These are phyloP conservation scores for Chamaenerion angustifolium DNA, from an alignment of 345 rosid species.

Conservation along the genomic window DNA sequence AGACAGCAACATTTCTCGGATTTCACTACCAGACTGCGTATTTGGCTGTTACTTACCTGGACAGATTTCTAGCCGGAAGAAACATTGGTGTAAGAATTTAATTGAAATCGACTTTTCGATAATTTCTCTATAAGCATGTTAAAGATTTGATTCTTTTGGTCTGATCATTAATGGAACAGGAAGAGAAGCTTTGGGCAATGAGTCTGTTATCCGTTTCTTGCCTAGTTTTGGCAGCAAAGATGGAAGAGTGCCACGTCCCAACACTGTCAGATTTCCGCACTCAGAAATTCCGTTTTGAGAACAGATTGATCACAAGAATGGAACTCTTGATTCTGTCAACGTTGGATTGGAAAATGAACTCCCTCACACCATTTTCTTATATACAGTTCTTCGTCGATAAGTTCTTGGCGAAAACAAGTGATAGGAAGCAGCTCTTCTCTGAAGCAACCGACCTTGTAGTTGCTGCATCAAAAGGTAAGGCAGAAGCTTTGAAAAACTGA, in stretches of 20 bases:
- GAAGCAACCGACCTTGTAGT: slow-evolving; percentile 39
- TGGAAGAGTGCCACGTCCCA: slow-evolving; percentile 66
- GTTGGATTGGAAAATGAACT: slow-evolving; percentile 66
- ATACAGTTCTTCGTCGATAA: slow-evolving; percentile 42
- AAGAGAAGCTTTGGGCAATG: slow-evolving; percentile 61
- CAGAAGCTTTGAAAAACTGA: too few species aligned
- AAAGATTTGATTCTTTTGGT: slow-evolving; percentile 2
- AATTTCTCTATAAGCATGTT: background rate
- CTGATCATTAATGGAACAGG: slow-evolving; percentile 21
- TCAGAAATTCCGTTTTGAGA: slow-evolving; percentile 36
- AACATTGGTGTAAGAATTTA: slow-evolving; percentile 41
- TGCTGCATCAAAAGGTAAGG: slow-evolving; percentile 40
- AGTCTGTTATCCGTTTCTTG: slow-evolving; percentile 60
- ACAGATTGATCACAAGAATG: slow-evolving; percentile 41
- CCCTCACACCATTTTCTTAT: slow-evolving; percentile 61
- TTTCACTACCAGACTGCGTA: slow-evolving; percentile 58
- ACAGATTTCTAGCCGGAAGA: slow-evolving; percentile 51
- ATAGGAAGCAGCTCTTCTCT: slow-evolving; percentile 21
- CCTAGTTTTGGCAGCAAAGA: slow-evolving; percentile 71
- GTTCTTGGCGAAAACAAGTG: slow-evolving; percentile 14
- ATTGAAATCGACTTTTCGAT: background rate
- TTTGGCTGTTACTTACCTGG: slow-evolving; percentile 52
- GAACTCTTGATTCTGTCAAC: slow-evolving; percentile 54
- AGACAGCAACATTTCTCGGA: slow-evolving; percentile 52
- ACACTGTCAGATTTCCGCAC: slow-evolving; percentile 34